A percentile compares a stretch with the other conserved stretches of the same genome.
Evolutionary conservation across 2,329 filamentous ascomycete genomes (phyloP).

Genomic region (Albophoma yamanashiensis): DNA sequence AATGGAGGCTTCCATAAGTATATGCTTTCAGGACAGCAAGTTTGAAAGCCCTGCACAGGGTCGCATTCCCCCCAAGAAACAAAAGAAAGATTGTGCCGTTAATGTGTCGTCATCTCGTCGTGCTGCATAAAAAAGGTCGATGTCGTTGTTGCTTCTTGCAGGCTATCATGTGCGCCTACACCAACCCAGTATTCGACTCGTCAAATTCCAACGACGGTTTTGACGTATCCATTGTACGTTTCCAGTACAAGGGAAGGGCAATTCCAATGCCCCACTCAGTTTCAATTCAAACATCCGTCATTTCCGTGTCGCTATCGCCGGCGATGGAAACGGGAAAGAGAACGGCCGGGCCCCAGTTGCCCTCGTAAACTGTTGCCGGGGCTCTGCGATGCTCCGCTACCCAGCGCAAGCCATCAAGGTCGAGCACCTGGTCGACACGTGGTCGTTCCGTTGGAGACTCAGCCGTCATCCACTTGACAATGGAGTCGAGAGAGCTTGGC

Average conservation of each 20-base stretch:
- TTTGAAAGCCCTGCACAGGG: not conserved
- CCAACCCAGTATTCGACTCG: not conserved
- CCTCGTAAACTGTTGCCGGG: constrained; percentile 91
- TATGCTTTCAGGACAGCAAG: not conserved
- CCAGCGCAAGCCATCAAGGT: constrained; percentile 68
- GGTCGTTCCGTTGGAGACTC: constrained; percentile 66
- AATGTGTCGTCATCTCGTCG: constrained; percentile 17
- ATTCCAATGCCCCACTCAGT: constrained; percentile 8
- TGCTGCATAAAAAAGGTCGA: constrained; percentile 12
- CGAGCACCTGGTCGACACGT: constrained; percentile 60
- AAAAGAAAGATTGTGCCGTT: constrained; percentile 10
- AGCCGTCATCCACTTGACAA: constrained; percentile 82
- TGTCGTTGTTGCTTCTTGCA: constrained; percentile 9
- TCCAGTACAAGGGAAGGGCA: constrained; percentile 12
- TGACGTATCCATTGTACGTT: constrained; percentile 10
- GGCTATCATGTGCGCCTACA: not conserved
- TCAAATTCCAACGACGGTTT: constrained; percentile 7
- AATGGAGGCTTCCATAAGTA: not conserved
- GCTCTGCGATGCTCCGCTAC: constrained; percentile 66
- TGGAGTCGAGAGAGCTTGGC: constrained; percentile 65
- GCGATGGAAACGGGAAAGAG: constrained; percentile 27
- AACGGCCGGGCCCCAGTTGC: constrained; percentile 81
- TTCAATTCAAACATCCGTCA: constrained; percentile 41
- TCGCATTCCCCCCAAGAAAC: constrained; percentile 1
- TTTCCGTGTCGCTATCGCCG: constrained; percentile 41